Base-by-base conservation (phyloP, 495 filamentous ascomycete genomes). In the Neurospora tetraspora region DNA sequence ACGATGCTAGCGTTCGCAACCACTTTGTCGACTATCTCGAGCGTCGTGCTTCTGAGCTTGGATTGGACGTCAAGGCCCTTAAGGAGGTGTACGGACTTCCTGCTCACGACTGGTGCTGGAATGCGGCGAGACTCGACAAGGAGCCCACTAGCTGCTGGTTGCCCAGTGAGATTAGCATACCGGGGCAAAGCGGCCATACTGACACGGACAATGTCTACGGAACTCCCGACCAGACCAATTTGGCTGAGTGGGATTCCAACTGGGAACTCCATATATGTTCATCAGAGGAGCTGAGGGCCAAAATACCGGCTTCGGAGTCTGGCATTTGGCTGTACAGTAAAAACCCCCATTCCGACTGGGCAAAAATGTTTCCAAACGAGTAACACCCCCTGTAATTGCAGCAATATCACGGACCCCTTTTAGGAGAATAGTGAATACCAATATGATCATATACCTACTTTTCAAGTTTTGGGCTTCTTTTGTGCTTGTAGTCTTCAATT, bases 81-180 rank as follows among this genome's bases (percentile, higher is more conserved):
- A 0, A 5, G 0, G n/a, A 0, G 45, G 0, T 23, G 2, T 2
- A 0, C 45, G 20, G 1, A 23, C 0, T 0, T 53, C 20, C 0
- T 53, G 1, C 45, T 3, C 45, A 53, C 20, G 45, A 53, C 20
- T 53, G 45, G 45, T 53, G 45, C 45, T 53, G 1, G 45, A 23
- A 53, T 23, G 45, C 45, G 20, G 2, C 45, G 10, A 53, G 20
- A 23, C 2, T 53, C 5, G 20, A 23, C 11, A 53, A 53, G 45
- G 45, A 53, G 11, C 45, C 45, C 10, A 45, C 42, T n/a, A 4
- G 8, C 42, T 0, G 42, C 42, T 45, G 8, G 7, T 45, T 45
- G 42, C 42, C 42, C 42, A 45, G 18, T 9, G 0, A 45, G 8
- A 45, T 45, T 1, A 45, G 42, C 42, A 45, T 45, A 45, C 0